Evolutionary conservation across 208 protist species (phyloP), one percentile per base, ranked within the genome.

Genomic region (Wallacemonas collosoma): DNA sequence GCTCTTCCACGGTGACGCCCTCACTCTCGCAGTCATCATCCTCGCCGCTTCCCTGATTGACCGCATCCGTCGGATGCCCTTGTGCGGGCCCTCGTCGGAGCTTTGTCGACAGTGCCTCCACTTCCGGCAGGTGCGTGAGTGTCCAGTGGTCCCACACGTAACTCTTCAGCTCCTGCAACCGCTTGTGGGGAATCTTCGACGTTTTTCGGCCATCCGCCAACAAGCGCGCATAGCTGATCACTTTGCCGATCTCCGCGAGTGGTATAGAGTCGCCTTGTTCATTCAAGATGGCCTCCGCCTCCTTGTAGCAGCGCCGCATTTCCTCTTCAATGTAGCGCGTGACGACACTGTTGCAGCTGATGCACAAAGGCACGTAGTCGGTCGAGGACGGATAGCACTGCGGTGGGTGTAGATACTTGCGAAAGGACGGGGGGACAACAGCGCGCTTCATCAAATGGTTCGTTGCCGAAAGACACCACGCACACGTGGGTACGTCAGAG

Each of bases 401-500:
- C 15, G 79, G 79, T 0, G 9, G 14, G 0, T 74, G 79, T 26
- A 88, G 75, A 43, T 75, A 83, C 57, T 76, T 75, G 17, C 79
- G 76, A 54, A 85, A 81, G 11, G 76, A 83, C 35, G 83, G 74
- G 1, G 83, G 83, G 7, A 82, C 82, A 17, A 88, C 73, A 5
- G 83, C 70, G 66, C 80, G 76, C 9, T 77, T 67, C 39, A 83
- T 40, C 35, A 83, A 51, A 1, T 70, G 72, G 39, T 75, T 82
- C 1, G 72, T 79, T 8, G 68, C 71, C 3, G 56, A 62, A 9
- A 87, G 71, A 36, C 82, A 87, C 55, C 64, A 78, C 14, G 74
- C 77, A 44, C 83, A 88, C 66, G 61, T 81, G 26, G 72, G 75
- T 48, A 56, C 62, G 14, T 11, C 3, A 4, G 75, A 68, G 15